These are phyloP conservation scores for Pythium utonaiense DNA, from an alignment of 352 stramenopile species.

Conservation along the genomic window DNA sequence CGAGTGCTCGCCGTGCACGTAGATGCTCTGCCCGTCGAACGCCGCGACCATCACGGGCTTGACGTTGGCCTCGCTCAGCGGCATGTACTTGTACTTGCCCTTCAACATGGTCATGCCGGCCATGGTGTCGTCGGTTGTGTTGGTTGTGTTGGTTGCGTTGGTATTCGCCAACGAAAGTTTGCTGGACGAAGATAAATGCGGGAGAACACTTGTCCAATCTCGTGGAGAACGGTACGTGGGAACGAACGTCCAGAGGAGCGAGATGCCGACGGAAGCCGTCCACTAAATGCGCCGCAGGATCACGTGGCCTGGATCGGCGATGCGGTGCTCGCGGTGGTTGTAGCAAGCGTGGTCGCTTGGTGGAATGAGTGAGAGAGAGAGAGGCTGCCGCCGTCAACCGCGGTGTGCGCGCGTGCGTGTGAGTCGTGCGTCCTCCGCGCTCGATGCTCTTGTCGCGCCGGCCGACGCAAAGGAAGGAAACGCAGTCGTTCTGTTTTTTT, in stretches of 20 bases:
- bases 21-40: conserved; percentile 81
- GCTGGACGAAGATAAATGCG: not conserved
- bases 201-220: not conserved
- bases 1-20: conserved; percentile 26
- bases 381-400: not conserved
- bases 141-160: not conserved
- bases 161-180: not conserved
- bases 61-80: conserved; percentile 80
- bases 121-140: conserved; percentile 9
- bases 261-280: not conserved
- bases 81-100: conserved; percentile 78
- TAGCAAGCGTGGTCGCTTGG: conserved; percentile 1
- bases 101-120: conserved; percentile 25
- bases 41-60: conserved; percentile 63
- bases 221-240: not conserved
- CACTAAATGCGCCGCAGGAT: not conserved
- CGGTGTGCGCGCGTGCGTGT: not conserved
- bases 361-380: not conserved
- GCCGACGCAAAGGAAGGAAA: conserved; percentile 4
- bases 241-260: too few species aligned
- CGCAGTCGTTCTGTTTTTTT: conserved; percentile 28
- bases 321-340: not conserved
- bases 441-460: conserved; percentile 6
- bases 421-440: not conserved
- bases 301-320: not conserved